These are phyloP conservation scores for Monilinia vaccinii-corymbosi DNA, from an alignment of 2,329 filamentous ascomycete species.

Conservation along the genomic window DNA sequence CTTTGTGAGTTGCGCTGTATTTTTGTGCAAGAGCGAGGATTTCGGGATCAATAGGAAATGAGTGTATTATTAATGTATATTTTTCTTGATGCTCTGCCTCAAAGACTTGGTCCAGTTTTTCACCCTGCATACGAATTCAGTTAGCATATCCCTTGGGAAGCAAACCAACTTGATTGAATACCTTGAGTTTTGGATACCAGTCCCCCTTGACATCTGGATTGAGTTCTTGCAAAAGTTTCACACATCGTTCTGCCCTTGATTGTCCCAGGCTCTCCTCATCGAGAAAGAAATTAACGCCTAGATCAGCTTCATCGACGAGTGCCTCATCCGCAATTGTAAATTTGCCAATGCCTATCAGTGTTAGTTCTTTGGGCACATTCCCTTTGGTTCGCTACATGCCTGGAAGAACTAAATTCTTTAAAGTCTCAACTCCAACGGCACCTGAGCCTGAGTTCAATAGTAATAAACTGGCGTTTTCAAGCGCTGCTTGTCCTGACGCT, in stretches of 20 bases:
- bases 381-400: constrained; percentile 37
- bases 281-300: constrained; percentile 96
- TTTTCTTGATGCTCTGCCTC: constrained; percentile 27
- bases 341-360: constrained; percentile 61
- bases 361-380: constrained; percentile 7
- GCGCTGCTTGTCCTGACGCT: constrained; percentile 77
- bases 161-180: constrained; percentile 15
- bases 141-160: not conserved
- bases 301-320: constrained; percentile 67
- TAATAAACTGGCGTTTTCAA: constrained; percentile 87
- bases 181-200: constrained; percentile 48
- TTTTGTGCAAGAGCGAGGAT: constrained; percentile 41
- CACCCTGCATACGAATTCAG: not conserved
- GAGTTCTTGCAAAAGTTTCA: constrained; percentile 70
- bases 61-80: constrained; percentile 53
- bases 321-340: constrained; percentile 86
- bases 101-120: constrained; percentile 22
- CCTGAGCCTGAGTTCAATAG: constrained; percentile 83
- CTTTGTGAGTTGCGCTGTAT: constrained; percentile 46
- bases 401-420: constrained; percentile 96
- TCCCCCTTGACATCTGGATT: constrained; percentile 86
- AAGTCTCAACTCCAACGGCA: constrained; percentile 77
- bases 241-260: constrained; percentile 68
- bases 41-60: constrained; percentile 46
- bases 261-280: constrained; percentile 70